These are phyloP conservation scores for Helicocarpus griseus DNA, from an alignment of 2,329 filamentous ascomycete species.

Conservation along the genomic window DNA sequence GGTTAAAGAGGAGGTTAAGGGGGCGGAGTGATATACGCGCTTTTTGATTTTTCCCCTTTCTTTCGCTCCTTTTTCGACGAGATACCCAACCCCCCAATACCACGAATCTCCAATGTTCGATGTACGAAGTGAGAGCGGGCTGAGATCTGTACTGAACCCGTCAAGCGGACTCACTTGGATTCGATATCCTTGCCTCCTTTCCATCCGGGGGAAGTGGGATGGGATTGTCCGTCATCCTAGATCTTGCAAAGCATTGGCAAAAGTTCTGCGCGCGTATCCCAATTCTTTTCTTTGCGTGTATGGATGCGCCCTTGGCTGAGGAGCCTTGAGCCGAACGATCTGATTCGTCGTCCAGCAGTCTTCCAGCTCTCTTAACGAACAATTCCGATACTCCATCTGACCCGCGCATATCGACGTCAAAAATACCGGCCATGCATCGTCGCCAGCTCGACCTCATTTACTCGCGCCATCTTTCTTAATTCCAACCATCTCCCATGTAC, in stretches of 20 bases:
- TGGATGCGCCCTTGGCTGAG: too few species aligned
- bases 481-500: not conserved
- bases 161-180: not conserved
- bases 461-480: not conserved
- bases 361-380: too few species aligned
- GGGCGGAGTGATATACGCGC: slow-evolving; percentile 15
- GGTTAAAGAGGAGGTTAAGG: slow-evolving; percentile 27
- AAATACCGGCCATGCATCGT: not conserved
- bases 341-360: too few species aligned
- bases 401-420: not conserved
- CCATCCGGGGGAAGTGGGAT: too few species aligned
- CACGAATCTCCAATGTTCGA: not conserved
- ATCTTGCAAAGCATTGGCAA: too few species aligned
- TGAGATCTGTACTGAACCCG: not conserved
- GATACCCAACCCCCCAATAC: not conserved
- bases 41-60: not conserved
- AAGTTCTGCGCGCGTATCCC: too few species aligned
- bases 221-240: too few species aligned
- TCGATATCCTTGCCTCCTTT: too few species aligned
- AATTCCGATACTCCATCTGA: too few species aligned
- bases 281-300: too few species aligned
- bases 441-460: not conserved
- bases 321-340: too few species aligned
- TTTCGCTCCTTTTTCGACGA: not conserved
- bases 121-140: not conserved